Percentiles rank a stretch among this genome's conserved stretches.
phyloP scores from a whole-genome alignment of 768 basidiomycete genomes.

The Rhizopogon sp. region DNA sequence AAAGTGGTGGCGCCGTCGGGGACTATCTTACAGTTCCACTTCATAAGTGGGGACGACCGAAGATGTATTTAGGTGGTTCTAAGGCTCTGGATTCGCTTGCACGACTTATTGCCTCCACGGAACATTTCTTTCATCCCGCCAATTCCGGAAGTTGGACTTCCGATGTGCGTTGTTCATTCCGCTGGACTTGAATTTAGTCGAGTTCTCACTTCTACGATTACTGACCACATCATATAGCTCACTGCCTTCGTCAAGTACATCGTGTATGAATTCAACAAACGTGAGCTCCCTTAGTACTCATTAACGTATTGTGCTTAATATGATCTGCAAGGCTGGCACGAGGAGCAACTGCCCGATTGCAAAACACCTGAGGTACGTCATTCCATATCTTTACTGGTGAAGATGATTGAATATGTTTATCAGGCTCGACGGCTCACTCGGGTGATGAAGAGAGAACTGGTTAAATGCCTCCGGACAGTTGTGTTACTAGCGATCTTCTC shows the following conservation, averaged over 20 bases:
- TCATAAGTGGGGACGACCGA: constrained; percentile 37
- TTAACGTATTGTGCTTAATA: neutral
- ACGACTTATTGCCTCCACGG: constrained; percentile 79
- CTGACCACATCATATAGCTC: constrained; percentile 3
- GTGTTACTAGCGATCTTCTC: constrained; percentile 89
- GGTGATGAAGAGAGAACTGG: constrained; percentile 78
- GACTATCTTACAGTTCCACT: constrained; percentile 61
- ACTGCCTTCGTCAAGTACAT: constrained; percentile 54
- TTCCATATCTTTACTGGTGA: neutral
- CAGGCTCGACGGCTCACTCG: constrained; percentile 74
- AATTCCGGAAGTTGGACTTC: constrained; percentile 20
- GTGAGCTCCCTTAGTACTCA: constrained; percentile 30
- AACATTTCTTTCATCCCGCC: constrained; percentile 37
- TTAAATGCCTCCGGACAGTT: constrained; percentile 76
- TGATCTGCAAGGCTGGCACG: constrained; percentile 57
- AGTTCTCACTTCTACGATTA: neutral
- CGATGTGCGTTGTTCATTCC: constrained; percentile 33
- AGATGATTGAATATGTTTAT: neutral
- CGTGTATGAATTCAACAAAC: constrained; percentile 81
- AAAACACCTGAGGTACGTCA: constrained; percentile 62
- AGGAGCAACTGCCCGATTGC: constrained; percentile 73
- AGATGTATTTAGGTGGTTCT: constrained; percentile 69
- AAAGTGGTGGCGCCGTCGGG: constrained; percentile 26
- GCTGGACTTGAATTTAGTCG: neutral
- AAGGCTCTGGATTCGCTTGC: constrained; percentile 84